These are phyloP conservation scores for Populus alba DNA, from an alignment of 345 rosid species.

Conservation along the genomic window DNA sequence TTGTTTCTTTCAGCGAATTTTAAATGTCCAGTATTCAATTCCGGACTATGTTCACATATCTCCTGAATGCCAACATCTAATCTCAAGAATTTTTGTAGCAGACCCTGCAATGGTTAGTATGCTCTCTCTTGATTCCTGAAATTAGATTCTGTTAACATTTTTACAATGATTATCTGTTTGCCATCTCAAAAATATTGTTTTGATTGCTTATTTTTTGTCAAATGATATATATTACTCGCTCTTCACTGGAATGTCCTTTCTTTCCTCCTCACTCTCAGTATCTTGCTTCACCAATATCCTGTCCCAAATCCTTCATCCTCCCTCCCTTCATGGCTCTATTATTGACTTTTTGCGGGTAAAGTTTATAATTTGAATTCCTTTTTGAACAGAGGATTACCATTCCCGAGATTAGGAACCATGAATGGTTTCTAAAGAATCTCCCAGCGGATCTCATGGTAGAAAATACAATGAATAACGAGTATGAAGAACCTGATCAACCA, in stretches of 20 bases:
- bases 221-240: not conserved
- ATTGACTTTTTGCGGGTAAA: not conserved
- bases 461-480: conserved; percentile 44
- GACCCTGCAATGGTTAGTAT: conserved; percentile 79
- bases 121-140: not conserved
- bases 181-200: not conserved
- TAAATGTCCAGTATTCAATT: conserved; percentile 92
- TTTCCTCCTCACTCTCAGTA: not conserved
- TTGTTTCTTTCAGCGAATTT: conserved; percentile 64
- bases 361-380: conserved; percentile 6
- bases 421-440: conserved; percentile 94
- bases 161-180: not conserved
- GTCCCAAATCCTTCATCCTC: not conserved
- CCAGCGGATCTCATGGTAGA: conserved; percentile 83
- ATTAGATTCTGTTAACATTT: not conserved
- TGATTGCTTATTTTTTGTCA: not conserved
- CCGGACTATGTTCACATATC: conserved; percentile 93
- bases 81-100: conserved; percentile 91
- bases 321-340: not conserved
- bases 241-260: not conserved
- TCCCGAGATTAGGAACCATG: conserved; percentile 80
- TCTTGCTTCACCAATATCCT: not conserved
- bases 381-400: conserved; percentile 81
- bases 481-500: conserved; percentile 83
- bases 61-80: conserved; percentile 83